These are phyloP conservation scores for Mycena albidolilacea DNA, from an alignment of 768 basidiomycete genomes.

Conservation along the genomic window DNA sequence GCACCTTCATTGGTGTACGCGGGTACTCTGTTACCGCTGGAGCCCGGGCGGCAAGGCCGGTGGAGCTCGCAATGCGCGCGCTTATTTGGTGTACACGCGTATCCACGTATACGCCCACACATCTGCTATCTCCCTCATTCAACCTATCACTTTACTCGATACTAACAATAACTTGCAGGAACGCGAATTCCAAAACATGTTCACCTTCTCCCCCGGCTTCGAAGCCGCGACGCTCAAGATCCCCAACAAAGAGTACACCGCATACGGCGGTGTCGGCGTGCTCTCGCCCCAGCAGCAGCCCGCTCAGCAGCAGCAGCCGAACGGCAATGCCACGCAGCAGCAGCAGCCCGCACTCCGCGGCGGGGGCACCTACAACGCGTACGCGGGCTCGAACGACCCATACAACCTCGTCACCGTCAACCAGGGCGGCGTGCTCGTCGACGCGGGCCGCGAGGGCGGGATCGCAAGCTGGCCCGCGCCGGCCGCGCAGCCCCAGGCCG, in stretches of 20 bases:
- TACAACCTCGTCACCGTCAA: slow-evolving; percentile 89
- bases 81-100: background rate
- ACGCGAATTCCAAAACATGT: slow-evolving; percentile 99
- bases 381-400: slow-evolving; percentile 78
- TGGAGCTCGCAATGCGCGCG: background rate
- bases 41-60: no score
- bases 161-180: slow-evolving; percentile 69
- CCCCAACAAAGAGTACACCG: slow-evolving; percentile 91
- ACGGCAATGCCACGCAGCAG: slow-evolving; percentile 39
- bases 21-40: no score
- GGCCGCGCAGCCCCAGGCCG: slow-evolving; percentile 18
- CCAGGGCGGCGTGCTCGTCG: slow-evolving; percentile 87
- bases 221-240: slow-evolving; percentile 99
- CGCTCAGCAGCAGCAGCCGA: background rate
- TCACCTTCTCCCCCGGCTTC: slow-evolving; percentile 95
- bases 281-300: slow-evolving; percentile 41
- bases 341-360: slow-evolving; percentile 43
- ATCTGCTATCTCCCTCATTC: background rate
- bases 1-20: no score
- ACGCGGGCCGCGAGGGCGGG: slow-evolving; percentile 83
- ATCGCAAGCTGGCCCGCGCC: slow-evolving; percentile 78
- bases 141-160: slow-evolving; percentile 9
- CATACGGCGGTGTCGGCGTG: slow-evolving; percentile 68
- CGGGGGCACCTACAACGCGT: slow-evolving; percentile 51
- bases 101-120: background rate